phyloP scores from a whole-genome alignment of 257 asterid species.

The Jacaranda copaia region DNA sequence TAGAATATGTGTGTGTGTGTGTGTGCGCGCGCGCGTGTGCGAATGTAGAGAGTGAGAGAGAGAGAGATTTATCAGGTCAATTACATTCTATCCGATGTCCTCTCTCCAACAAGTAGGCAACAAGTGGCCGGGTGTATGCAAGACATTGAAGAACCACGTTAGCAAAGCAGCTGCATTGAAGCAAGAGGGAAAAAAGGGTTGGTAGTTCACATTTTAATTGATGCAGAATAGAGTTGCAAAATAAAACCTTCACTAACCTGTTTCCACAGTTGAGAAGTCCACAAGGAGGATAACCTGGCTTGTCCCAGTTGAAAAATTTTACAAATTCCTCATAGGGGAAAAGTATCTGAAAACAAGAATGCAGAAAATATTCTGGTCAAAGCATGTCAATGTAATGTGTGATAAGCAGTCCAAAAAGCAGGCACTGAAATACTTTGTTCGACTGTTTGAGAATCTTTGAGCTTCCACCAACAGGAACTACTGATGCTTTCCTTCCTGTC shows the following conservation, averaged over 20 bases:
- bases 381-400: neutral
- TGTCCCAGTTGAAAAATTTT: conserved; percentile 76
- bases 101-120: conserved; percentile 84
- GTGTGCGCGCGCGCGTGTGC: too few species aligned
- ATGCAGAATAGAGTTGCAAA: conserved; percentile 3
- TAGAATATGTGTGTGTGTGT: too few species aligned
- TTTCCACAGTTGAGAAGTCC: conserved; percentile 98
- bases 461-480: conserved; percentile 46
- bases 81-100: conserved; percentile 87
- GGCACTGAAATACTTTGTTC: conserved; percentile 54
- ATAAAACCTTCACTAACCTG: conserved; percentile 54
- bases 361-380: conserved; percentile 29
- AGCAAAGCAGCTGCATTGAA: conserved; percentile 90
- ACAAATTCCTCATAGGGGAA: conserved; percentile 89
- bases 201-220: conserved; percentile 3
- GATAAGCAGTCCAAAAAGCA: conserved; percentile 21
- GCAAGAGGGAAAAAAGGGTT: conserved; percentile 23
- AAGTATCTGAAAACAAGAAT: conserved; percentile 67
- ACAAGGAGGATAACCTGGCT: conserved; percentile 83
- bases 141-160: conserved; percentile 96
- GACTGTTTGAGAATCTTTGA: conserved; percentile 51
- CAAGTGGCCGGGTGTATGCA: conserved; percentile 87
- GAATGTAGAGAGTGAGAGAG: too few species aligned
- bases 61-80: neutral
- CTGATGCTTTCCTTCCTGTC: conserved; percentile 49